Conservation (phyloP, 2,329 filamentous ascomycete species). For the Lecanoromycetidae sp. region DNA sequence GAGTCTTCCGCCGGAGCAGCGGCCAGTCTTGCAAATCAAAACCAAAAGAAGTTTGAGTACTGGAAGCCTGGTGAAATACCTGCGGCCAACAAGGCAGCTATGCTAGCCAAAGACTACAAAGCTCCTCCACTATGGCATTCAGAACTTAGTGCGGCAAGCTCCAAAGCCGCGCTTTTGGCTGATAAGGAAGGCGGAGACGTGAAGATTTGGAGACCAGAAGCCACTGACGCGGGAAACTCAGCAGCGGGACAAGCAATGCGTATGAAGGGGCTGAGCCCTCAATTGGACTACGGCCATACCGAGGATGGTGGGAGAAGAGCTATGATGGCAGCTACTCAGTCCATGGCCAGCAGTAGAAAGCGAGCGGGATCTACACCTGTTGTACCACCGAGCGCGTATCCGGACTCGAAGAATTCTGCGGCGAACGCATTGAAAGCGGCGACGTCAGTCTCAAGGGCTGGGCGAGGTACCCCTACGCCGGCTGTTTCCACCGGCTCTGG, state of each 20-base stretch:
- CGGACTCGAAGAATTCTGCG: constrained; percentile 48
- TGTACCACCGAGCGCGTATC: constrained; percentile 32
- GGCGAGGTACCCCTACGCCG: constrained; percentile 31
- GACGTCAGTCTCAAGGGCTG: constrained; percentile 49
- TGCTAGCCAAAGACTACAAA: constrained; percentile 49
- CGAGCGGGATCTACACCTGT: constrained; percentile 53
- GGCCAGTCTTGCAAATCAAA: constrained; percentile 60
- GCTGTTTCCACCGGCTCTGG: constrained; percentile 32
- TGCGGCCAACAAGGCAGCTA: constrained; percentile 47
- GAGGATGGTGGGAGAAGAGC: constrained; percentile 50
- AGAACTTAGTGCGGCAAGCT: constrained; percentile 51
- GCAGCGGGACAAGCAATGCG: constrained; percentile 59
- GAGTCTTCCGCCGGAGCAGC: constrained; percentile 58
- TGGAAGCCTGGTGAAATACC: constrained; percentile 55
- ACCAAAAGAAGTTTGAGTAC: constrained; percentile 50
- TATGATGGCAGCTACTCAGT: constrained; percentile 62
- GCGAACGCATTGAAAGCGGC: constrained; percentile 63
- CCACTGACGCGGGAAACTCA: constrained; percentile 46
- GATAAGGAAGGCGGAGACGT: constrained; percentile 40
- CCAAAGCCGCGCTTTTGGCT: constrained; percentile 63
- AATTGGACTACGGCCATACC: constrained; percentile 36
- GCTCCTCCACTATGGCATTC: constrained; percentile 52
- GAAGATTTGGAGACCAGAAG: constrained; percentile 40
- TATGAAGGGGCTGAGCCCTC: constrained; percentile 36
- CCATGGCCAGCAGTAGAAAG: constrained; percentile 51